Base-by-base conservation (phyloP, 208 protist species). In the Leishmania amazonensis region DNA sequence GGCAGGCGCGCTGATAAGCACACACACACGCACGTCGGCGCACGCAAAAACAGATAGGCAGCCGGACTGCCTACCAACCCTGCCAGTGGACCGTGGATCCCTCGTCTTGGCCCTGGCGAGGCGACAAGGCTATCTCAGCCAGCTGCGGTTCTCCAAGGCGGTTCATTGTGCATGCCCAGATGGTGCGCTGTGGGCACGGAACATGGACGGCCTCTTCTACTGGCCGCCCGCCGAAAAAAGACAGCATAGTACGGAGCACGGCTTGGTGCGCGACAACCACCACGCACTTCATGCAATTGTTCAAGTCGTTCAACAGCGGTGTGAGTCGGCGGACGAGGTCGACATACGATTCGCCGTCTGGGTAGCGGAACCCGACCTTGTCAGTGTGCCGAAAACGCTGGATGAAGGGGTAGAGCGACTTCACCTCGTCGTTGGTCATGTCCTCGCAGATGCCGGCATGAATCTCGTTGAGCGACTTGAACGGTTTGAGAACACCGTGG, bases 341-440 rank as follows among this genome's bases (percentile, higher is more conserved):
- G 6, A 78, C 83, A 88, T 97, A 97, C 6, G 94, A 97, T 78
- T 97, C 94, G 21, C 94, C 94, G 74, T 93, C 90, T 1, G 94
- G 94, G 76, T 97, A 97, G 65, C 94, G 89, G 75, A 95, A 97
- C n/a, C 90, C 91, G 3, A 93, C 91, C 83, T 97, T 97, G 82
- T 95, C 88, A 2, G 79, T 87, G 75, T 94, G 85, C 1, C 94
- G 86, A 73, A 94, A 94, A 47, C 64, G 83, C 65, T 94, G 88
- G 75, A 97, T 94, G 49, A 83, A 84, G 0, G 94, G 94, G 76
- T 95, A 95, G 15, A 90, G 78, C 58, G 80, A 64, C 53, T 92
- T 90, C 38, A 97, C 83, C 64, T 97, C 94, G 11, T 95, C 89
- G 76, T 94, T 94, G 38, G 94, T 97, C 89, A 97, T 94, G 76